Percentiles rank a stretch among this genome's conserved stretches.
Evolutionary conservation across 495 filamentous ascomycete genomes (phyloP).

Genomic region (Xylaria curta): DNA sequence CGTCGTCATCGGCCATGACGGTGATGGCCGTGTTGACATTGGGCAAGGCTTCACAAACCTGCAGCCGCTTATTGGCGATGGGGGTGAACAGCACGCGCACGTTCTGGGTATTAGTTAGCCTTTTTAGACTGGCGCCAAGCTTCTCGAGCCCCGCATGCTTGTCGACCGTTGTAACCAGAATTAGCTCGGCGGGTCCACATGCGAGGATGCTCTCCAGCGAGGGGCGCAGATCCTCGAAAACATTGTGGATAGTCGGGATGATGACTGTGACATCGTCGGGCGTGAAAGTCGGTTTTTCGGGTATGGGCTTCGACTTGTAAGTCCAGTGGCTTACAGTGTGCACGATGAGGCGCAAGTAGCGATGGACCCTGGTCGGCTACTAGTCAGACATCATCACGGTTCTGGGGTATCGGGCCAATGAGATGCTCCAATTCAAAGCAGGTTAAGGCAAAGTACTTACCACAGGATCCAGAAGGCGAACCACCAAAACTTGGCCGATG

Average conservation of each 20-base stretch:
- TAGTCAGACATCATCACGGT: constrained; percentile 31
- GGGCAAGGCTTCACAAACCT: constrained; percentile 52
- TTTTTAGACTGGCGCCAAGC: constrained; percentile 49
- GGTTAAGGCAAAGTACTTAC: constrained; percentile 40
- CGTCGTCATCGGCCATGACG: constrained; percentile 60
- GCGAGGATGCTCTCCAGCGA: constrained; percentile 62
- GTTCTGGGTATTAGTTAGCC: constrained; percentile 34
- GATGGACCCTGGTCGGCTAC: constrained; percentile 46
- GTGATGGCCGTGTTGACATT: constrained; percentile 54
- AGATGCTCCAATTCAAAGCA: constrained; percentile 5
- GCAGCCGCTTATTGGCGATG: constrained; percentile 55
- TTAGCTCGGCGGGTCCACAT: constrained; percentile 57
- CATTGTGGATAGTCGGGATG: constrained; percentile 61
- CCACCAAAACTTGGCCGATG: constrained; percentile 42
- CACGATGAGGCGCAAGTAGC: constrained; percentile 56
- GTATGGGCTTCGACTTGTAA: constrained; percentile 49
- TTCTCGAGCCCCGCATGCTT: constrained; percentile 52
- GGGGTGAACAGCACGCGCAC: constrained; percentile 50
- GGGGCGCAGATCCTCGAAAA: constrained; percentile 57
- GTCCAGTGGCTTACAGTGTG: constrained; percentile 54
- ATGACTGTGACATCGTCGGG: constrained; percentile 60
- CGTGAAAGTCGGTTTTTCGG: constrained; percentile 42
- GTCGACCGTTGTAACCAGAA: constrained; percentile 62
- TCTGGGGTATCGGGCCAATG: constrained; percentile 20
- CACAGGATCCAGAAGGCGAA: constrained; percentile 51